Base-by-base conservation (phyloP, 2,329 filamentous ascomycete genomes). In the Colletotrichum karsti region DNA sequence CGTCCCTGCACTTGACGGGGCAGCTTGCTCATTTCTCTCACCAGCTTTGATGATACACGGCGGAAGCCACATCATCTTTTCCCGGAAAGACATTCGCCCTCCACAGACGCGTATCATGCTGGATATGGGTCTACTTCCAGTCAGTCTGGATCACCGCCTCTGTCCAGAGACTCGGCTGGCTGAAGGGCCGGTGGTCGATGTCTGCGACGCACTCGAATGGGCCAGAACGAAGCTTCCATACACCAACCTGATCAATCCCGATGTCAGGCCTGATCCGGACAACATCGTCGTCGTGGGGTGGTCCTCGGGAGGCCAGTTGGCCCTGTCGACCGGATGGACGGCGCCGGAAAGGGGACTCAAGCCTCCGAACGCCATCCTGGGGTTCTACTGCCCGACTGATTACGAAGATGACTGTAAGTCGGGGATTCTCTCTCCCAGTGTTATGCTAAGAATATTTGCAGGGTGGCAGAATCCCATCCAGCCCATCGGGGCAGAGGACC, bases 61-160 rank as follows among this genome's bases (percentile, higher is more conserved):
- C 3, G 83, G 82, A 18, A 78, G 82, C 7, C 77, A 83, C 63
- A 70, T 84, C 5, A 77, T 78, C 33, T 74, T 82, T 8, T 79
- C 78, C 0, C 75, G 81, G 7, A 77, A 77, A 44, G 80, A 77
- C 6, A 70, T 84, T 5, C 73, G 78, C 2, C 75, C 77, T 2
- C 53, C 64, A 4, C 84, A 87, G 60, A 80, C 76, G 0, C 56
- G 71, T 5, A 65, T 74, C 2, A 75, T 87, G 0, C 74, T 86
- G 0, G 64, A 74, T 1, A 55, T 72, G 5, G 81, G 82, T 0
- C 77, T 87, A 42, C 72, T 87, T 3, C 83, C 85, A 0, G 73
- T 87, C 10, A 85, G 81, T 68, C 56, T 87, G 0, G 85, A 87
- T 70, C 85, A 87, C 66, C 75, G 84, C 0, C 78, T 88, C 1